Percentiles rank a stretch among this genome's conserved stretches.
Conservation (phyloP, 805 yeast genomes). For the Isabelozyma heimii region DNA sequence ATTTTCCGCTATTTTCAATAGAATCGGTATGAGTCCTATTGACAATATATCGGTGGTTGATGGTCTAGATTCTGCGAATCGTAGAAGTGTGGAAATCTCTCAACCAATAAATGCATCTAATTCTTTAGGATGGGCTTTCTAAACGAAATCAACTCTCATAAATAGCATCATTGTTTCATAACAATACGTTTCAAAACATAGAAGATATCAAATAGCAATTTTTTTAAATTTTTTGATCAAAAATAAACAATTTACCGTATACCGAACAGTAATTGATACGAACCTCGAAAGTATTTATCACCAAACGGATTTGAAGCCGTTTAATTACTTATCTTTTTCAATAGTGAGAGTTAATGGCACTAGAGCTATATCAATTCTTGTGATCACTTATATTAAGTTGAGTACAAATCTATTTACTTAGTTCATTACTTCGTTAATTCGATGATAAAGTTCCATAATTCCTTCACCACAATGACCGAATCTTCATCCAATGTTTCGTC, state of each 20-base stretch:
- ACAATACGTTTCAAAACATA: no score
- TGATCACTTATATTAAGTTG: no score
- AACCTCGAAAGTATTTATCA: no score
- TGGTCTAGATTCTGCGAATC: slow-evolving; percentile 16
- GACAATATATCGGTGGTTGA: slow-evolving; percentile 1
- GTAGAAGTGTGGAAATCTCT: slow-evolving; percentile 49
- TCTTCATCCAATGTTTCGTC: slow-evolving; percentile 52
- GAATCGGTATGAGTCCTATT: slow-evolving; percentile 11
- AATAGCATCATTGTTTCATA: not conserved
- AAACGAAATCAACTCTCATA: not conserved
- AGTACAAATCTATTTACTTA: not conserved
- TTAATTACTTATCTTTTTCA: no score
- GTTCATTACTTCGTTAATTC: not conserved
- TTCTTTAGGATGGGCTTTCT: slow-evolving; percentile 63
- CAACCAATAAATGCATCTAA: slow-evolving; percentile 69
- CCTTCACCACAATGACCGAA: slow-evolving; percentile 38
- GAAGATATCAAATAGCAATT: no score
- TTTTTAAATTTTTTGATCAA: no score
- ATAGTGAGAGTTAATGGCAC: no score
- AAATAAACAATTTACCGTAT: no score
- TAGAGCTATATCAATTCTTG: no score
- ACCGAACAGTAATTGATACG: no score
- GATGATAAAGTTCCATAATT: slow-evolving; percentile 29
- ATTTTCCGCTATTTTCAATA: slow-evolving; percentile 25
- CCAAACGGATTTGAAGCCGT: no score